Conservation (phyloP, 129 eudicot species). For the Flaveria sonorensis region DNA sequence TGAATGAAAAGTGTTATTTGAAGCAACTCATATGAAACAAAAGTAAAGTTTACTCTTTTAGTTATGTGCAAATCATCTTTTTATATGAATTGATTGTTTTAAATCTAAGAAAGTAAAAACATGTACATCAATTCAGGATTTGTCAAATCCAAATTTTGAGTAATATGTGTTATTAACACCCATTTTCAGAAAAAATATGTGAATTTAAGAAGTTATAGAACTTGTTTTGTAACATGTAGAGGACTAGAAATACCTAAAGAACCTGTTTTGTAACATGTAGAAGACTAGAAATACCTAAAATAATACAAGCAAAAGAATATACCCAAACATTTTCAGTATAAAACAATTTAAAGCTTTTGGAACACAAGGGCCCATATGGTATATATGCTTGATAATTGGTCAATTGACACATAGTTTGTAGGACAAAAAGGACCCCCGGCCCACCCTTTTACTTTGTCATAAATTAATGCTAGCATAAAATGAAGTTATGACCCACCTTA, state of each 20-base stretch:
- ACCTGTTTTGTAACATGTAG: too few relatives aligned
- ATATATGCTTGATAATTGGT: constrained; percentile 10
- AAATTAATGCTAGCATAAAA: constrained; percentile 13
- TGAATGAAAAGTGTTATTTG: too few relatives aligned
- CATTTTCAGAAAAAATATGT: too few relatives aligned
- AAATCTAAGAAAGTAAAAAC: neutral
- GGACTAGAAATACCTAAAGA: neutral
- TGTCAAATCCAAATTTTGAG: too few relatives aligned
- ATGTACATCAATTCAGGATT: too few relatives aligned
- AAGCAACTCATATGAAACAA: too few relatives aligned
- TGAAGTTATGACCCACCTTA: constrained; percentile 29
- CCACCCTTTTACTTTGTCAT: constrained; percentile 14
- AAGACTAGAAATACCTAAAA: neutral
- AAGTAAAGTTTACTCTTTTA: too few relatives aligned
- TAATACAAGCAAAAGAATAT: neutral
- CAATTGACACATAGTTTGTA: constrained; percentile 1
- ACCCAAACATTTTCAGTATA: neutral
- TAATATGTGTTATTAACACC: too few relatives aligned
- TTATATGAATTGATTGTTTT: too few relatives aligned
- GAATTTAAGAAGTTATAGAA: too few relatives aligned
- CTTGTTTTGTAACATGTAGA: too few relatives aligned
- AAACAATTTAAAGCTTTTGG: constrained; percentile 26
- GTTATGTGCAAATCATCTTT: neutral
- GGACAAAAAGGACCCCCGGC: neutral
- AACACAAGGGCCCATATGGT: neutral